Conservation (phyloP, 345 rosid species). For the Combretum micranthum region DNA sequence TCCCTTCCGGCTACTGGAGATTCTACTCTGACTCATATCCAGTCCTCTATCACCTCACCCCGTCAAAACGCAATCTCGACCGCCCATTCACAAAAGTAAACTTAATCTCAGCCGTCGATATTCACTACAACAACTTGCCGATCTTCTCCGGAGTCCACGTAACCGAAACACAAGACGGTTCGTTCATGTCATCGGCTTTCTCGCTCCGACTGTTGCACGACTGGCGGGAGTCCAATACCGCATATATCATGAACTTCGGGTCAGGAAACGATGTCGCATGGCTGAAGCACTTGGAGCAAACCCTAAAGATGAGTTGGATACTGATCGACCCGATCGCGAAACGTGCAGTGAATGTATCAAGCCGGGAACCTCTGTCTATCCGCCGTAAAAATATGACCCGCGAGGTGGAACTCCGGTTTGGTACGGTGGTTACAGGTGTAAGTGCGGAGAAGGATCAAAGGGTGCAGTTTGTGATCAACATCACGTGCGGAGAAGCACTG, state of each 20-base stretch:
- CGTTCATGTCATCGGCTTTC: constrained; percentile 58
- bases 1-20: constrained; percentile 49
- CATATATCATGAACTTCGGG: constrained; percentile 7
- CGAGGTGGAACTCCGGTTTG: constrained; percentile 43
- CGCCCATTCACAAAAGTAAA: constrained; percentile 7
- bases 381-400: constrained; percentile 66
- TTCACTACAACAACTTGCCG: constrained; percentile 30
- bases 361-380: constrained; percentile 45
- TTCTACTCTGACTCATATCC: constrained; percentile 64
- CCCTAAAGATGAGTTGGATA: constrained; percentile 55
- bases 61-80: constrained; percentile 1
- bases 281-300: constrained; percentile 44
- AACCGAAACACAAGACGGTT: constrained; percentile 32
- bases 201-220: constrained; percentile 55
- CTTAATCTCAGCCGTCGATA: constrained; percentile 71
- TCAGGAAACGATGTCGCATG: constrained; percentile 21
- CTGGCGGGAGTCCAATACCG: constrained; percentile 31
- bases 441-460: constrained; percentile 17
- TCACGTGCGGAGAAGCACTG: constrained; percentile 46
- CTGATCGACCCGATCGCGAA: constrained; percentile 49
- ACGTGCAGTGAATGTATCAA: constrained; percentile 56
- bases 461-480: constrained; percentile 35
- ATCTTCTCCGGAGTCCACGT: constrained; percentile 45
- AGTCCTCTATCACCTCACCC: constrained; percentile 15
- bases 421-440: constrained; percentile 23